Evolutionary conservation across 2,329 filamentous ascomycete species (phyloP).

Genomic region (Phialemoniopsis sp.): DNA sequence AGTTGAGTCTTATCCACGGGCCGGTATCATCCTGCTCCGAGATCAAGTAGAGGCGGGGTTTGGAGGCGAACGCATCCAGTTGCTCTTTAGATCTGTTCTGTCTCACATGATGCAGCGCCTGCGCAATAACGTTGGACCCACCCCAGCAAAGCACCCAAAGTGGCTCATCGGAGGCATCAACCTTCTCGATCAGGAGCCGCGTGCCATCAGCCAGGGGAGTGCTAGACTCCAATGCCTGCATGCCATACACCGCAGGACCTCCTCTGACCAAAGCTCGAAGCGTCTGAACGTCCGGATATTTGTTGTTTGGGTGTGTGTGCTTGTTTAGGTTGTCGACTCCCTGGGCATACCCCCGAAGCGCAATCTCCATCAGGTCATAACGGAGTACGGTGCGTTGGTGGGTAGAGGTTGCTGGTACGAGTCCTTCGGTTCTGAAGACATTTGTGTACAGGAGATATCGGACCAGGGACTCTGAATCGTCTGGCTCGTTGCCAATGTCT

Average conservation of each 20-base stretch:
- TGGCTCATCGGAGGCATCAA: slow-evolving; percentile 26
- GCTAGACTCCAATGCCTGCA: slow-evolving; percentile 22
- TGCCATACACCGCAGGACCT: slow-evolving; percentile 27
- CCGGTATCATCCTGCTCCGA: slow-evolving; percentile 57
- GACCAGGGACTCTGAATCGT: slow-evolving; percentile 38
- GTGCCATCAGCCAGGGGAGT: slow-evolving; percentile 31
- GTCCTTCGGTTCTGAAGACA: slow-evolving; percentile 38
- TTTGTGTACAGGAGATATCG: slow-evolving; percentile 40
- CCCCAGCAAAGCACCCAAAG: slow-evolving; percentile 52
- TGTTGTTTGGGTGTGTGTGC: slow-evolving; percentile 32
- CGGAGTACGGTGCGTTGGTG: slow-evolving; percentile 37
- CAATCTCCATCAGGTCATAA: too few relatives aligned
- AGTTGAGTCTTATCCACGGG: slow-evolving; percentile 48
- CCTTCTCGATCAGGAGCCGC: slow-evolving; percentile 31
- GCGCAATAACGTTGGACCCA: slow-evolving; percentile 46
- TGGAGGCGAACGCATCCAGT: too few relatives aligned
- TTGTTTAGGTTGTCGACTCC: slow-evolving; percentile 41
- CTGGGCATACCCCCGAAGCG: slow-evolving; percentile 35
- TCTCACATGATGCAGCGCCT: slow-evolving; percentile 36
- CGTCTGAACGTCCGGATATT: slow-evolving; percentile 25
- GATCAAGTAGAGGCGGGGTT: slow-evolving; percentile 49
- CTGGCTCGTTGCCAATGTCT: slow-evolving; percentile 41
- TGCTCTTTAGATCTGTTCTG: too few relatives aligned
- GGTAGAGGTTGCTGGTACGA: slow-evolving; percentile 40
- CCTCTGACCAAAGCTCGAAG: slow-evolving; percentile 19